Evolutionary conservation across 306 rosid genomes (phyloP).

Genomic region (Begonia loranthoides): DNA sequence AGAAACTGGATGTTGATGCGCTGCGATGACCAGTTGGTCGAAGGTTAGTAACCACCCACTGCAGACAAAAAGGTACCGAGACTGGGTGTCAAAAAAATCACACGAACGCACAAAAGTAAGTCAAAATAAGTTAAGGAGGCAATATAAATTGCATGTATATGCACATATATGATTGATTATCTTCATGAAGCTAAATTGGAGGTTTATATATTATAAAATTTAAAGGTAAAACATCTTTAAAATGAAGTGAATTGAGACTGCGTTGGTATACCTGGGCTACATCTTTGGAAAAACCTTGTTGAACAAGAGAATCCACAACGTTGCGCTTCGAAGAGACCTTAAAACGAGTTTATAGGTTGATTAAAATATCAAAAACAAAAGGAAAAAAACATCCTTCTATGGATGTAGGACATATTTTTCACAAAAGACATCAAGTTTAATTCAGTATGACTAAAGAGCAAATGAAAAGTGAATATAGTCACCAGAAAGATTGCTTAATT

Average conservation of each 20-base stretch:
- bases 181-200: too few species aligned
- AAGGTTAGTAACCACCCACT: conserved; percentile 95
- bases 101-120: conserved; percentile 1
- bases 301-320: conserved; percentile 42
- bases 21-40: conserved; percentile 39
- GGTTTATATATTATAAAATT: too few species aligned
- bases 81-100: conserved; percentile 5
- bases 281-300: conserved; percentile 73
- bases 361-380: conserved; percentile 3
- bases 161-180: too few species aligned
- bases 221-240: too few species aligned
- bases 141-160: too few species aligned
- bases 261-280: conserved; percentile 64
- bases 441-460: too few species aligned
- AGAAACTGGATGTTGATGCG: conserved; percentile 36
- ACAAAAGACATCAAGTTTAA: too few species aligned
- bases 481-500: too few species aligned
- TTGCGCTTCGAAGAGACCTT: conserved; percentile 69
- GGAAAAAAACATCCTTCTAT: background rate
- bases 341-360: conserved; percentile 11
- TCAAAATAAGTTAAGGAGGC: background rate
- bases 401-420: too few species aligned
- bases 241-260: too few species aligned
- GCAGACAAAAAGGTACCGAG: conserved; percentile 11
- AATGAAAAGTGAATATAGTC: too few species aligned